Conservation (phyloP, 208 protist genomes). For the Zelonia costaricensis region DNA sequence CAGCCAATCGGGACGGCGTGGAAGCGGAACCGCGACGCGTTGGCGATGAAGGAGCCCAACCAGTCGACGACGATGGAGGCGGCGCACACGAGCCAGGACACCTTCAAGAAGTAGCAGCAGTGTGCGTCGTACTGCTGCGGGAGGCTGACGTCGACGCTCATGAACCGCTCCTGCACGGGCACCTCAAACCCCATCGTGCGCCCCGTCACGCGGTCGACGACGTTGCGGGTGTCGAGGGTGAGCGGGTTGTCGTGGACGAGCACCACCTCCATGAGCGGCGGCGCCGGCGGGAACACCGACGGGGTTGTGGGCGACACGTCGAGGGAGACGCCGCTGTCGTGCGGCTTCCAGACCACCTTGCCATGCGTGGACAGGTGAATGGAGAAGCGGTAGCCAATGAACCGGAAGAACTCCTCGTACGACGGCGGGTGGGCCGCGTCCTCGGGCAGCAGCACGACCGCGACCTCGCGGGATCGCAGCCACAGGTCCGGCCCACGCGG, state of each 20-base stretch:
- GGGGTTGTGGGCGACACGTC: constrained; percentile 30
- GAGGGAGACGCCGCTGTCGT: constrained; percentile 26
- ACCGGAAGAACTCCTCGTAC: constrained; percentile 65
- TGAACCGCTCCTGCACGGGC: constrained; percentile 55
- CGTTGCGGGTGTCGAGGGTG: constrained; percentile 41
- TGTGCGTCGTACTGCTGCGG: constrained; percentile 48
- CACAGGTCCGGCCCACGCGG: constrained; percentile 35
- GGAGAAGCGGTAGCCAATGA: constrained; percentile 75
- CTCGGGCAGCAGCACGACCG: constrained; percentile 72
- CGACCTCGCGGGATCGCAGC: constrained; percentile 56
- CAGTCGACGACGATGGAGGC: constrained; percentile 71
- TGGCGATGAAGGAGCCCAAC: constrained; percentile 68
- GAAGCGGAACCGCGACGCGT: constrained; percentile 58
- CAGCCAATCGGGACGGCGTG: constrained; percentile 60
- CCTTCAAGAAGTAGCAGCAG: constrained; percentile 66
- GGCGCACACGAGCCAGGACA: constrained; percentile 80
- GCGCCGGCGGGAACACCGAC: constrained; percentile 16
- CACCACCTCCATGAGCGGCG: constrained; percentile 50
- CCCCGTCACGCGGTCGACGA: constrained; percentile 62
- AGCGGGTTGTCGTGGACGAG: constrained; percentile 52
- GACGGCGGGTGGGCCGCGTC: constrained; percentile 39
- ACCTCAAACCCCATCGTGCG: constrained; percentile 49
- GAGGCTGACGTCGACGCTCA: constrained; percentile 68
- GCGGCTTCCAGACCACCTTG: constrained; percentile 42
- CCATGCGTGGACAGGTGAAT: constrained; percentile 45